phyloP scores from a whole-genome alignment of 140 eudicot species.

The Ambrosia hybrid region DNA sequence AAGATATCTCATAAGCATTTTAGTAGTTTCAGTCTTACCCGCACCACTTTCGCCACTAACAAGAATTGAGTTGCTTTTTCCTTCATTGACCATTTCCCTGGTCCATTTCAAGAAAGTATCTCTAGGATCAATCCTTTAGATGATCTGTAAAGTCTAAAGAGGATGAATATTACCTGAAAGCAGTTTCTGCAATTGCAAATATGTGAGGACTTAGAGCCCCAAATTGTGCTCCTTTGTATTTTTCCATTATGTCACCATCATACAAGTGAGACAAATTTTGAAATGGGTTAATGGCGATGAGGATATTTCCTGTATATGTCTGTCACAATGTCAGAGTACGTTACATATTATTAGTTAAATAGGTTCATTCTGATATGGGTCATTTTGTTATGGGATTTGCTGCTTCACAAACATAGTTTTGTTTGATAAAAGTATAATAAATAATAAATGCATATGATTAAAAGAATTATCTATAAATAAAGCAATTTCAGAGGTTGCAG shows the following conservation, averaged over 20 bases:
- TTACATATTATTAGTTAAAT: slow-evolving; percentile 34
- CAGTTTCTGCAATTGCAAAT: slow-evolving; percentile 89
- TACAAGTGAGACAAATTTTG: slow-evolving; percentile 86
- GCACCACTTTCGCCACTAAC: slow-evolving; percentile 99
- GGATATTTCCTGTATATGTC: slow-evolving; percentile 98
- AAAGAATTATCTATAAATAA: not conserved
- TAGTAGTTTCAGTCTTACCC: slow-evolving; percentile 98
- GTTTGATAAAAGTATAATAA: not conserved
- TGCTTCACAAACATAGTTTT: not conserved
- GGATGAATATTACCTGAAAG: slow-evolving; percentile 65
- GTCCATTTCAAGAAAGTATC: slow-evolving; percentile 37
- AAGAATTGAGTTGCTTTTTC: slow-evolving; percentile 89
- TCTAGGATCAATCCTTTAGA: slow-evolving; percentile 4
- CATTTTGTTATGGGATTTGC: not conserved
- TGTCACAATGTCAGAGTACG: slow-evolving; percentile 66
- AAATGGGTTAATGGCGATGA: slow-evolving; percentile 95
- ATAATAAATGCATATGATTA: slow-evolving; percentile 20
- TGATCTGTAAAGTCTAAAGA: slow-evolving; percentile 16
- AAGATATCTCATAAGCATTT: slow-evolving; percentile 98
- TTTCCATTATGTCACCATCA: slow-evolving; percentile 85
- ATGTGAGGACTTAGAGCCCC: slow-evolving; percentile 97
- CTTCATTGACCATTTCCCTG: slow-evolving; percentile 94
- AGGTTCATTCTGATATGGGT: slow-evolving; percentile 4
- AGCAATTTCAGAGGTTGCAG: not conserved
- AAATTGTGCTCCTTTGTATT: slow-evolving; percentile 85